These are phyloP conservation scores for Tetracentron sinense DNA, from an alignment of 164 flowering plant genomes.

Conservation along the genomic window DNA sequence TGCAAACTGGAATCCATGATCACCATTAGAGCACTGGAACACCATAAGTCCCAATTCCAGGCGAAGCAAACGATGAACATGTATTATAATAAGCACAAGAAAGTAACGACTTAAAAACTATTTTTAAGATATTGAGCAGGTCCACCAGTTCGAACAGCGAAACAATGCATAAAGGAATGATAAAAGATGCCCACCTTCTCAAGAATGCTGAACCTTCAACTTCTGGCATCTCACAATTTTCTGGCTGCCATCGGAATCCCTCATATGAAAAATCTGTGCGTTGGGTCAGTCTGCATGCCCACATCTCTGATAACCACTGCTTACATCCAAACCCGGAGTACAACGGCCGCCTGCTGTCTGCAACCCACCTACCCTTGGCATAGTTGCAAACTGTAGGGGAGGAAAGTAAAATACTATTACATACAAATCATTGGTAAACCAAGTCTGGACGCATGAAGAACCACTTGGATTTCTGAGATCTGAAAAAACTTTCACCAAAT, in stretches of 20 bases:
- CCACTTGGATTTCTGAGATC: neutral
- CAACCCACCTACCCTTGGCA: slow-evolving; percentile 62
- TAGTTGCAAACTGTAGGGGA: slow-evolving; percentile 37
- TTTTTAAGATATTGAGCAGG: too few species aligned
- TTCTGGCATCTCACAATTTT: slow-evolving; percentile 44
- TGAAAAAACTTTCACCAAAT: neutral
- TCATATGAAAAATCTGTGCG: slow-evolving; percentile 55
- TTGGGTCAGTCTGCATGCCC: slow-evolving; percentile 58
- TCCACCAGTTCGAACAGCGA: neutral
- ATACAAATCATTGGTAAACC: neutral
- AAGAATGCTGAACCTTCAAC: slow-evolving; percentile 40
- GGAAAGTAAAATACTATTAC: neutral
- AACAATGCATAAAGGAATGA: neutral
- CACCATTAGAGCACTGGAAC: neutral
- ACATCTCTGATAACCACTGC: slow-evolving; percentile 57
- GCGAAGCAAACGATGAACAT: too few species aligned
- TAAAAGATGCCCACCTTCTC: slow-evolving; percentile 31
- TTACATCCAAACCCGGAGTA: slow-evolving; percentile 58
- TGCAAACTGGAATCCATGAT: slow-evolving; percentile 37
- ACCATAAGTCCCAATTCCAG: neutral
- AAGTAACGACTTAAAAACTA: neutral
- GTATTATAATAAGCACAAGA: neutral
- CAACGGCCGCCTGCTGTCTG: slow-evolving; percentile 40
- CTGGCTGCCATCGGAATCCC: slow-evolving; percentile 52
- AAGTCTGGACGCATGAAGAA: neutral